phyloP scores from a whole-genome alignment of 2,329 filamentous ascomycete species.

The Fusarium luffae region DNA sequence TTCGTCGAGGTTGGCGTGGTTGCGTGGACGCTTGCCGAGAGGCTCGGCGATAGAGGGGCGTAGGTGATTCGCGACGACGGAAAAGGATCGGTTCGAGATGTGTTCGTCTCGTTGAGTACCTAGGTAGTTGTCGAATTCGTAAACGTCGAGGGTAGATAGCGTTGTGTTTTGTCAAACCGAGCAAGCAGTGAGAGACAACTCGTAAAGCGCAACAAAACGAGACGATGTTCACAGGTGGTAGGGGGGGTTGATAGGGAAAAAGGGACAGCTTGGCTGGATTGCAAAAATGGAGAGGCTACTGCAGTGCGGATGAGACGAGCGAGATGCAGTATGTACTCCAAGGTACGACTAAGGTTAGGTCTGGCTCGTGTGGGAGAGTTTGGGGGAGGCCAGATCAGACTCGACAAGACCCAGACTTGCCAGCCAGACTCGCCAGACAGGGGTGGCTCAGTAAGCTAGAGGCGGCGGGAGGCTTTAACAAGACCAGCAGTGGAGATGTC shows the following conservation, averaged over 20 bases:
- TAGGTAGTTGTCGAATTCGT: conserved; percentile 24
- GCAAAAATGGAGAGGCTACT: conserved; percentile 37
- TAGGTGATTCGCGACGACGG: conserved; percentile 30
- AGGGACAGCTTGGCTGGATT: conserved; percentile 47
- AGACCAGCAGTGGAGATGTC: conserved; percentile 27
- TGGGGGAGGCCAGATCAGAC: conserved; percentile 40
- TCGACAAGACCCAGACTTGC: conserved; percentile 19
- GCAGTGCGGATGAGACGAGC: conserved; percentile 30
- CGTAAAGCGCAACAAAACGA: conserved; percentile 35
- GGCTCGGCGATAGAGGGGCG: conserved; percentile 14
- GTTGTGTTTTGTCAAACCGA: conserved; percentile 27
- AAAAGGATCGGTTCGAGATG: conserved; percentile 23
- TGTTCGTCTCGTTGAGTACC: conserved; percentile 23
- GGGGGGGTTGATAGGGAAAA: conserved; percentile 27
- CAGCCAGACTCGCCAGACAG: conserved; percentile 8
- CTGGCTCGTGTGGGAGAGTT: conserved; percentile 34
- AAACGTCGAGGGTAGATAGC: conserved; percentile 7
- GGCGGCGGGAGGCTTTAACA: conserved; percentile 36
- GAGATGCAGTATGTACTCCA: conserved; percentile 9
- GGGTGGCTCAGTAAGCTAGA: conserved; percentile 21
- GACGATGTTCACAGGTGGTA: conserved; percentile 30
- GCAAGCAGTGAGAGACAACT: conserved; percentile 21
- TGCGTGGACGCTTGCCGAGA: conserved; percentile 17
- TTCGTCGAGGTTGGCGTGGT: conserved; percentile 7
- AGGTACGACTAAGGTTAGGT: conserved; percentile 1